These are phyloP conservation scores for Fistulinella prunicolor DNA, from an alignment of 768 basidiomycete genomes.

Conservation along the genomic window DNA sequence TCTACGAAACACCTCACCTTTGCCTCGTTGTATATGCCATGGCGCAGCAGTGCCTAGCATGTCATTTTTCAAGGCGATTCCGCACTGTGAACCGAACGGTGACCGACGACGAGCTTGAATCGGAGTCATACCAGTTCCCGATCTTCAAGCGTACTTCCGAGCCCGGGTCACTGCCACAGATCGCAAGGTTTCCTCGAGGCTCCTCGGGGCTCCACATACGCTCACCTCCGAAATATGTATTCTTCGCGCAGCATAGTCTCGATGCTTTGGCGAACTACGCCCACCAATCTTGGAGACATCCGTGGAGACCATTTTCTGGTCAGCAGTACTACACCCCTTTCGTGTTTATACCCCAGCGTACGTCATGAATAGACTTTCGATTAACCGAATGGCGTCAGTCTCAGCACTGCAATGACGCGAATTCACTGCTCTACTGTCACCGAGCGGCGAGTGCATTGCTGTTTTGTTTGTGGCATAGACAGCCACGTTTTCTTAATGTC, in stretches of 20 bases:
- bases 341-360: constrained; percentile 11
- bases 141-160: too few species aligned
- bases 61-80: constrained; percentile 13
- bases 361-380: constrained; percentile 3
- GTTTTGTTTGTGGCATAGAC: constrained; percentile 9
- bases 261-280: neutral
- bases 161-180: constrained; percentile 21
- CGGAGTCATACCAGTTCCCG: too few species aligned
- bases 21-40: constrained; percentile 19
- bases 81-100: constrained; percentile 3
- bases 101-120: neutral
- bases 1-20: constrained; percentile 16
- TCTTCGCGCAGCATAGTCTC: neutral
- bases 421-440: constrained; percentile 10
- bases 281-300: neutral
- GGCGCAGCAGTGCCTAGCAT: constrained; percentile 8
- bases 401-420: constrained; percentile 24
- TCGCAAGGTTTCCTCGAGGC: constrained; percentile 29
- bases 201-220: neutral
- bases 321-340: neutral
- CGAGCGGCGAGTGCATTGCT: constrained; percentile 10
- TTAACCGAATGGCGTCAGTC: constrained; percentile 8
- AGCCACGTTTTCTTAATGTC: constrained; percentile 30
- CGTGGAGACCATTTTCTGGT: constrained; percentile 1
- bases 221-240: neutral